Conservation (phyloP, 768 basidiomycete genomes). For the Steccherinum ochraceum region DNA sequence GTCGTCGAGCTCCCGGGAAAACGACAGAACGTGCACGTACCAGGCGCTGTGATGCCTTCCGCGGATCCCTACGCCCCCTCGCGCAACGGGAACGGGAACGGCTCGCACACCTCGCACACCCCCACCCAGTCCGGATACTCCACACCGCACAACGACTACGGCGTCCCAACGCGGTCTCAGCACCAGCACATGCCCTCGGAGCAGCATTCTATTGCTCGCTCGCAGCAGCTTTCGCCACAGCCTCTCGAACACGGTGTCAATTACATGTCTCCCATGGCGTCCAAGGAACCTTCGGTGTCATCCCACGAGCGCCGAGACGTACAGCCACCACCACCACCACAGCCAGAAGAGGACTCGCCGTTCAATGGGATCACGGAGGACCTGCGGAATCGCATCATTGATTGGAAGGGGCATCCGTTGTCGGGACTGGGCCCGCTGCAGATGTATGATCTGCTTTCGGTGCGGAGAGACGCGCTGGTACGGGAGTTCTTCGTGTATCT, state of each 20-base stretch:
- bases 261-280: neutral
- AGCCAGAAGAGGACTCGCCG: slow-evolving; percentile 46
- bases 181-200: slow-evolving; percentile 1
- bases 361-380: slow-evolving; percentile 86
- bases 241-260: neutral
- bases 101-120: neutral
- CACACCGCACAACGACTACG: neutral
- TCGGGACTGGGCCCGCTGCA: slow-evolving; percentile 82
- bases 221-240: neutral
- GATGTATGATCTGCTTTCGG: slow-evolving; percentile 88
- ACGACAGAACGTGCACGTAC: slow-evolving; percentile 33
- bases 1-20: slow-evolving; percentile 88
- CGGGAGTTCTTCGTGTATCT: slow-evolving; percentile 96
- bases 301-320: slow-evolving; percentile 1
- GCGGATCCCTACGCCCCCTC: slow-evolving; percentile 6
- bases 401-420: slow-evolving; percentile 95
- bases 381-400: slow-evolving; percentile 82
- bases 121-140: neutral
- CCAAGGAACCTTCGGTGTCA: neutral
- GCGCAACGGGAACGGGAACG: slow-evolving; percentile 4
- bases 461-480: slow-evolving; percentile 82
- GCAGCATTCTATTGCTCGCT: neutral
- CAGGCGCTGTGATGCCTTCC: slow-evolving; percentile 20
- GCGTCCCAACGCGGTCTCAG: neutral
- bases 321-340: slow-evolving; percentile 20